Evolutionary conservation across 2,329 filamentous ascomycete species (phyloP).

Genomic region (Xylariaceae sp.): DNA sequence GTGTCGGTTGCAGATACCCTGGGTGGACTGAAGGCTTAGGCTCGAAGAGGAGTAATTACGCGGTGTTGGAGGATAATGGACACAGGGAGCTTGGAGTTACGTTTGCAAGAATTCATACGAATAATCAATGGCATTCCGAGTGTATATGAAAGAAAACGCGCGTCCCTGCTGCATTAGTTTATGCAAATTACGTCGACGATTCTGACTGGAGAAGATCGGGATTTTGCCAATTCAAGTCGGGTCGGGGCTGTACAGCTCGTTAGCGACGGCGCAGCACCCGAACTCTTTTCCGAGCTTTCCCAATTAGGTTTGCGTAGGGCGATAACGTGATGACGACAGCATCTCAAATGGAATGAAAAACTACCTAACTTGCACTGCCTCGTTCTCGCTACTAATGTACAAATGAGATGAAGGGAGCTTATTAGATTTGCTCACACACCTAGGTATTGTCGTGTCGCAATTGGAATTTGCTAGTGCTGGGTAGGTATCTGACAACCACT

Average conservation of each 20-base stretch:
- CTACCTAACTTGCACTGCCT: neutral
- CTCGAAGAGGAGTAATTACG: constrained; percentile 3
- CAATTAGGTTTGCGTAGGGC: neutral
- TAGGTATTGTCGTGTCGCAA: no score
- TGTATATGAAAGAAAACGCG: neutral
- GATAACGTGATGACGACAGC: neutral
- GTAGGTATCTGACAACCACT: no score
- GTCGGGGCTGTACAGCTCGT: no score
- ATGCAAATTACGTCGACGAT: neutral
- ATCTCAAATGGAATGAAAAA: neutral
- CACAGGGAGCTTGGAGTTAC: neutral
- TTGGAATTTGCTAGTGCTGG: no score
- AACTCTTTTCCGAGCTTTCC: neutral
- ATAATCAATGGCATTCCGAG: neutral
- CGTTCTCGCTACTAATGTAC: no score
- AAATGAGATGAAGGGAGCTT: no score
- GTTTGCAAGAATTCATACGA: neutral
- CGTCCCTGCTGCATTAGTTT: neutral
- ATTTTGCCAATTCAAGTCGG: neutral
- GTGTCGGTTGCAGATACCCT: constrained; percentile 6
- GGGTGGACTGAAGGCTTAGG: constrained; percentile 15
- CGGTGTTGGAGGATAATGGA: constrained; percentile 10
- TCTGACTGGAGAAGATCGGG: neutral
- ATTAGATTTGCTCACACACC: no score
- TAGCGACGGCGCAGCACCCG: neutral